phyloP scores from a whole-genome alignment of 768 basidiomycete genomes.

The Amanita inopinata region DNA sequence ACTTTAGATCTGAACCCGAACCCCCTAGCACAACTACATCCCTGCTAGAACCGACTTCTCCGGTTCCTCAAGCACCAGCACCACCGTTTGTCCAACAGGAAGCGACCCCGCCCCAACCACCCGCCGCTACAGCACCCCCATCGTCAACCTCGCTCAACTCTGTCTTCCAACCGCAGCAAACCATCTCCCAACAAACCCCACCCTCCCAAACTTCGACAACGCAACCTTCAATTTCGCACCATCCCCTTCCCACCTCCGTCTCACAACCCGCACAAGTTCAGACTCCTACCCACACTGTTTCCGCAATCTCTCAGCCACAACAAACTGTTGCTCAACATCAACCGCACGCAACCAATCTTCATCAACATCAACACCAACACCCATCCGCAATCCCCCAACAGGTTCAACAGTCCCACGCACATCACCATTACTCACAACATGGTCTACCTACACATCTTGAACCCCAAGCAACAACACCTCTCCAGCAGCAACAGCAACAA shows the following conservation, averaged over 20 bases:
- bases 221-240: constrained; percentile 21
- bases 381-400: constrained; percentile 32
- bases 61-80: constrained; percentile 21
- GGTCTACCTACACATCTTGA: constrained; percentile 59
- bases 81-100: constrained; percentile 19
- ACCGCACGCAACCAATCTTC: constrained; percentile 24
- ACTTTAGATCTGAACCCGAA: constrained; percentile 25
- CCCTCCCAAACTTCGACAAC: constrained; percentile 17
- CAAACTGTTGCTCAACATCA: constrained; percentile 27
- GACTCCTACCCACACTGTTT: constrained; percentile 19
- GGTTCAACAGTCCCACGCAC: constrained; percentile 30
- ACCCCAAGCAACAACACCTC: constrained; percentile 35
- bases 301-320: constrained; percentile 29
- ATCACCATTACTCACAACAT: constrained; percentile 57
- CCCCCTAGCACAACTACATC: constrained; percentile 23
- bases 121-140: constrained; percentile 31
- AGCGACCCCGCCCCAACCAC: constrained; percentile 25
- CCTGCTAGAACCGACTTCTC: neutral
- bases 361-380: constrained; percentile 30
- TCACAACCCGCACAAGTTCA: constrained; percentile 29
- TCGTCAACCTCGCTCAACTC: constrained; percentile 28
- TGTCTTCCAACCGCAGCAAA: constrained; percentile 39
- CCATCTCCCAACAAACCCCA: constrained; percentile 25
- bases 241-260: constrained; percentile 25
- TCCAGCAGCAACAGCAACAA: constrained; percentile 39